These are phyloP conservation scores for Aureoboletus auriporus DNA, from an alignment of 768 basidiomycete genomes.

Conservation along the genomic window DNA sequence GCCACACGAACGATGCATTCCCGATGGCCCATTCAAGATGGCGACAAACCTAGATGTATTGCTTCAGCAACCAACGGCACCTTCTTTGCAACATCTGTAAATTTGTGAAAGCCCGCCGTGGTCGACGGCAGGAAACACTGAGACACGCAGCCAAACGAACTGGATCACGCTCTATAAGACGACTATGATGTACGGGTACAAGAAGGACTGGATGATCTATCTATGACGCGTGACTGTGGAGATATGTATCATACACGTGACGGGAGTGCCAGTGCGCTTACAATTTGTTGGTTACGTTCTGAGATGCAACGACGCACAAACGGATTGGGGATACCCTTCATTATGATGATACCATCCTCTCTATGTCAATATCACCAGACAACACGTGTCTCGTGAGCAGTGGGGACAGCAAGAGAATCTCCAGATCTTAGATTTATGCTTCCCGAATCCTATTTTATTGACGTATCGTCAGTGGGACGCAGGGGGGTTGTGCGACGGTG, in stretches of 20 bases:
- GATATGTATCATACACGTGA: too few relatives aligned
- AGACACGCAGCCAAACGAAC: too few relatives aligned
- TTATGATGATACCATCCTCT: neutral
- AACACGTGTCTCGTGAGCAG: neutral
- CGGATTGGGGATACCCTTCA: neutral
- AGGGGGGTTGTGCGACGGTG: neutral
- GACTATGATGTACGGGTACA: too few relatives aligned
- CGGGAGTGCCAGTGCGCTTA: too few relatives aligned
- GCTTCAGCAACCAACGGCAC: neutral
- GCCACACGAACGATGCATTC: neutral
- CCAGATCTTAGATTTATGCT: too few relatives aligned
- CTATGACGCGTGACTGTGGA: too few relatives aligned
- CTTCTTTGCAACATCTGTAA: neutral
- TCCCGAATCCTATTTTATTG: too few relatives aligned
- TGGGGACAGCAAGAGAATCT: neutral
- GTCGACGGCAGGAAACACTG: too few relatives aligned
- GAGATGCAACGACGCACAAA: neutral
- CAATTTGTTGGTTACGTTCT: too few relatives aligned
- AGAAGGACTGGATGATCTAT: too few relatives aligned
- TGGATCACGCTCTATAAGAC: too few relatives aligned
- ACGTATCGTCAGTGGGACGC: conserved; percentile 2
- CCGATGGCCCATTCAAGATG: neutral
- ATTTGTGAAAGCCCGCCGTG: too few relatives aligned
- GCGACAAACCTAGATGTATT: neutral
- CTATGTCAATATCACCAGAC: neutral